Evolutionary conservation across 305 asterid species (phyloP).

Genomic region (Fraxinus nigra): DNA sequence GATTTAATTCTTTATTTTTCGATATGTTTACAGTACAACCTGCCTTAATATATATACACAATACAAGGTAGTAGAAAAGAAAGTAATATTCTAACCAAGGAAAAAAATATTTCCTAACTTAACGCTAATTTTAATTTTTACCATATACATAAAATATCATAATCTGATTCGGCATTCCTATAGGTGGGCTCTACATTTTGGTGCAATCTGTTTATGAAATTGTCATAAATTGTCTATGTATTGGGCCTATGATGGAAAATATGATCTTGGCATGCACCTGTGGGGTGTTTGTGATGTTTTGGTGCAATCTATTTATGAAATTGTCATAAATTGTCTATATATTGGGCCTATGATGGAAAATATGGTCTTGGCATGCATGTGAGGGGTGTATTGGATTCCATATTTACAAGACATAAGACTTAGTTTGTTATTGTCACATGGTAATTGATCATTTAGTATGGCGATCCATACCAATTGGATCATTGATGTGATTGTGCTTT

Average conservation of each 20-base stretch:
- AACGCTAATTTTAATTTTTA: no score
- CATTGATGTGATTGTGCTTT: background rate
- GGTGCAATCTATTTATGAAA: no score
- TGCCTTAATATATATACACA: no score
- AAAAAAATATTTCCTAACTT: no score
- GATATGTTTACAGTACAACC: no score
- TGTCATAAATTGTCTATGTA: background rate
- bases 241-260: background rate
- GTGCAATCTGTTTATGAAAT: no score
- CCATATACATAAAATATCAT: no score
- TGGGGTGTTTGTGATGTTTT: no score
- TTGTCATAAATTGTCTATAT: background rate
- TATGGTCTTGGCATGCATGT: background rate
- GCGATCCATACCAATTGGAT: background rate
- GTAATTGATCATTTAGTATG: constrained; percentile 5
- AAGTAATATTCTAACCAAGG: no score
- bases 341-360: background rate
- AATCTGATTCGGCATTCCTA: no score
- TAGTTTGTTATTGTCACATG: background rate
- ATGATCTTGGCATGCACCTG: background rate
- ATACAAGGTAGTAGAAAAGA: no score
- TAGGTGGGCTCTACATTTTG: background rate
- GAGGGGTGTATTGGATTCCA: background rate
- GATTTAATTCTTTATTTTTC: no score
- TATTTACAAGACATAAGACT: background rate